Evolutionary conservation across 352 stramenopile species (phyloP), one percentile per base, ranked within the genome.

Genomic region (Phytophthora rubi): DNA sequence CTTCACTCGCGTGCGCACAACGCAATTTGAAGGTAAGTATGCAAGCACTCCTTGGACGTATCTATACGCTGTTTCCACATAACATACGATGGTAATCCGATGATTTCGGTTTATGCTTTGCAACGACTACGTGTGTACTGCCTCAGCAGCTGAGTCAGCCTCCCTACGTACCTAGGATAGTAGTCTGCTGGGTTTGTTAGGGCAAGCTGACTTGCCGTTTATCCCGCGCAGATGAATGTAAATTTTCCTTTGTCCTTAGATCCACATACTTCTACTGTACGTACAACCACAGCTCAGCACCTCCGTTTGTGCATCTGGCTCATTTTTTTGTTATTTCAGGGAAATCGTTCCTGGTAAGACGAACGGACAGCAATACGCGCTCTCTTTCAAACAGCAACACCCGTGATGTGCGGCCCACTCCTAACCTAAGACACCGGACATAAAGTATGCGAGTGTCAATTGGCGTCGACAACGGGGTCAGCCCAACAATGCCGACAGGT

Each of bases 51-150:
- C 53, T 26, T 26, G 18, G 16, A 28, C 45, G 30, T 49, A 23
- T 67, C 28, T 61, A 55, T 58, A 51, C 61, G 21, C 51, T 18
- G 18, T 55, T 68, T 62, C 44, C 61, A 55, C 52, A 55, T 62
- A 68, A 39, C 61, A 68, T 62, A 68, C 61, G 61, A 68, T 53
- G 9, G 6, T 47, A 18, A 47, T 47, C 18, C 3, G 39, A 47
- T 18, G 39, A 47, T 9, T n/a, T n/a, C n/a, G n/a, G n/a, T n/a
- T n/a, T n/a, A n/a, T n/a, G n/a, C n/a, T n/a, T n/a, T n/a, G n/a
- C n/a, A n/a, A n/a, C n/a, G n/a, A n/a, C n/a, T n/a, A n/a, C n/a
- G n/a, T n/a, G n/a, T n/a, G n/a, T n/a, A n/a, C n/a, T n/a, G n/a
- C n/a, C n/a, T n/a, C n/a, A n/a, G n/a, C n/a, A n/a, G n/a, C n/a